Evolutionary conservation across 2,329 filamentous ascomycete species (phyloP), one percentile per base, ranked within the genome.

Genomic region (Fusarium tanahbumbuense): DNA sequence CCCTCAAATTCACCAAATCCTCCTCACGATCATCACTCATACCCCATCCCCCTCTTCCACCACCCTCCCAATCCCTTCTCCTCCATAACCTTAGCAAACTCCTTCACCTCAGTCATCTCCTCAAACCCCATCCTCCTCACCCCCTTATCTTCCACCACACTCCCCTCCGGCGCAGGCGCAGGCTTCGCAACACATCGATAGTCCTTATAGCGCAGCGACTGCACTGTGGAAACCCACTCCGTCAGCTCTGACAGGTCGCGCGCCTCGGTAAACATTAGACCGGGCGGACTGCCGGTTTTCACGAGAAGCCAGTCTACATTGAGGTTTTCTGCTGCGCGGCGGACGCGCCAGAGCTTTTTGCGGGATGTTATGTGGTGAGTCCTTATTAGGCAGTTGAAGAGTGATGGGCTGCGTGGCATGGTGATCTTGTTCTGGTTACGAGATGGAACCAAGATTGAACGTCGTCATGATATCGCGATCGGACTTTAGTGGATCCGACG

Each of bases 301-400:
- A 93, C 81, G 6, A 94, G 81, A 2, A 91, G 87, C 59, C 67
- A 74, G 69, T 87, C 90, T 53, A 90, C 86, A 59, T 88, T 81
- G 70, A 87, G 82, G 48, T 86, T 83, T 32, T 87, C 83, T 9
- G 90, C 89, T 6, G 87, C 86, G 77, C 91, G 91, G 53, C 84
- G 87, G 23, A 94, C 84, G 59, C 80, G 80, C 10, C 82, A 80
- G 1, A 86, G 80, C 76, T 94, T 94, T 77, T 93, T 93, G 69
- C 91, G 89, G 0, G 91, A 93, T 6, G 91, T 94, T 75, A 94
- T 93, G 78, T 94, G 92, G 73, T 94, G 92, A 0, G 92, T 94
- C 55, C 91, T 87, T 64, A 94, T 92, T 47, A 94, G 82, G 28
- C 66, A 70, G n/a, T 70, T 73, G 49, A 76, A 76, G 16, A 76